These are phyloP conservation scores for Pezicula rhizophila DNA, from an alignment of 2,329 filamentous ascomycete species.

Conservation along the genomic window DNA sequence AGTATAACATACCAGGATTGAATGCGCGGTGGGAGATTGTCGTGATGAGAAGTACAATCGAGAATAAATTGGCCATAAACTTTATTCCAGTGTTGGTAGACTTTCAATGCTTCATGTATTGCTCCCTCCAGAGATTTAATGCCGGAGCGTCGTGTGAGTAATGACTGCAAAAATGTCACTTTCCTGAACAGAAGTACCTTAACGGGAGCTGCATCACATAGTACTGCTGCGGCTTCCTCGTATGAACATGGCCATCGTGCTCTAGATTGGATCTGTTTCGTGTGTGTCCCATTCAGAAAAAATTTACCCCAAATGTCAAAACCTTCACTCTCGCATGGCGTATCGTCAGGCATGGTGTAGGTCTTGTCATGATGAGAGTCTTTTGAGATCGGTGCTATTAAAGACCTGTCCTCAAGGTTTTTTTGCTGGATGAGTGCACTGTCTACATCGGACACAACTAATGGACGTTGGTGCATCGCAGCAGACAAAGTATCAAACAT, in stretches of 20 bases:
- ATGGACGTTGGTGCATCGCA: slow-evolving; percentile 42
- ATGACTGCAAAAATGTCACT: slow-evolving; percentile 48
- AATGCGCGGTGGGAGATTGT: slow-evolving; percentile 43
- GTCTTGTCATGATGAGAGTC: not conserved
- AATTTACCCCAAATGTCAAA: slow-evolving; percentile 33
- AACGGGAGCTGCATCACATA: slow-evolving; percentile 48
- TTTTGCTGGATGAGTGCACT: slow-evolving; percentile 26
- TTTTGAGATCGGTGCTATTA: not conserved
- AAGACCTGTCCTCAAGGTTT: not conserved
- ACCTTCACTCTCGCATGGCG: slow-evolving; percentile 3
- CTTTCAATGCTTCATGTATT: slow-evolving; percentile 39
- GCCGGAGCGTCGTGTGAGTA: slow-evolving; percentile 35
- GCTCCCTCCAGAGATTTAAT: slow-evolving; percentile 39
- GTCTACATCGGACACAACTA: slow-evolving; percentile 40
- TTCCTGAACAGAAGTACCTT: slow-evolving; percentile 54
- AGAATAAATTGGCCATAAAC: slow-evolving; percentile 46
- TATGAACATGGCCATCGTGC: slow-evolving; percentile 47
- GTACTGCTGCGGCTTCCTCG: slow-evolving; percentile 40
- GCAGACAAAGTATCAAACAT: slow-evolving; percentile 54
- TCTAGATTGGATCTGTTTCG: not conserved
- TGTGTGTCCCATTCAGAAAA: slow-evolving; percentile 22
- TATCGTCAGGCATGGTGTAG: too few species aligned
- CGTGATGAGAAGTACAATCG: slow-evolving; percentile 44
- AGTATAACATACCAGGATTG: slow-evolving; percentile 56
- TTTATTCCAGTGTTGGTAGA: slow-evolving; percentile 50